Evolutionary conservation across 768 basidiomycete species (phyloP).

Genomic region (Pleurotus sapidus): DNA sequence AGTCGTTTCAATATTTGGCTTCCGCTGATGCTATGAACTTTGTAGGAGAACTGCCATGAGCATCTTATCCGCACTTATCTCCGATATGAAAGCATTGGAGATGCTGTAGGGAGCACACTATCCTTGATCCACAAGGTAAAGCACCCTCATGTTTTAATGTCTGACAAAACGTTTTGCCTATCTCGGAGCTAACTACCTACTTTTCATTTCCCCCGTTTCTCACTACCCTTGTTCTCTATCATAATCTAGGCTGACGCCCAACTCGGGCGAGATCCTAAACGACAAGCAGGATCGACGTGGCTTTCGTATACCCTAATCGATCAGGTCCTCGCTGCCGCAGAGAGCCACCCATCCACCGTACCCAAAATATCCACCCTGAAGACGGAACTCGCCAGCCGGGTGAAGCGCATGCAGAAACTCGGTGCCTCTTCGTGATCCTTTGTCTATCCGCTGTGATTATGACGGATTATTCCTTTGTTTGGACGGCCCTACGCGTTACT

Average conservation of each 20-base stretch:
- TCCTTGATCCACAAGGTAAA: conserved; percentile 71
- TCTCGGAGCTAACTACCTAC: background rate
- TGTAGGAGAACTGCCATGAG: conserved; percentile 73
- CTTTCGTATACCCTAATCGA: conserved; percentile 84
- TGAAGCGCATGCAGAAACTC: conserved; percentile 68
- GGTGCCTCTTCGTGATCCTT: conserved; percentile 20
- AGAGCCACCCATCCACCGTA: conserved; percentile 36
- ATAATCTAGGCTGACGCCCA: conserved; percentile 46
- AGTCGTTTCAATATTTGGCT: background rate
- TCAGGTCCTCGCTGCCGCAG: conserved; percentile 69
- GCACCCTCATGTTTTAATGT: background rate
- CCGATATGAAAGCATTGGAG: conserved; percentile 74
- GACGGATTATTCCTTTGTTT: too few relatives aligned
- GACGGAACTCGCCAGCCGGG: conserved; percentile 56
- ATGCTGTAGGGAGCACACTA: conserved; percentile 72
- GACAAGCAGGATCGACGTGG: conserved; percentile 65
- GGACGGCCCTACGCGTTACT: too few relatives aligned
- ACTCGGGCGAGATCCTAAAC: conserved; percentile 49
- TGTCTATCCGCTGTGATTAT: too few relatives aligned
- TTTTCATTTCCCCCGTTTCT: conserved; percentile 3
- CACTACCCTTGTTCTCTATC: background rate
- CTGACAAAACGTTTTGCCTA: background rate
- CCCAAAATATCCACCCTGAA: conserved; percentile 45
- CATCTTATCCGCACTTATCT: conserved; percentile 78
- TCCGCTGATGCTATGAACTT: background rate